Evolutionary conservation across 73 alveolate species (phyloP).

Genomic region (Breviolum minutum): DNA sequence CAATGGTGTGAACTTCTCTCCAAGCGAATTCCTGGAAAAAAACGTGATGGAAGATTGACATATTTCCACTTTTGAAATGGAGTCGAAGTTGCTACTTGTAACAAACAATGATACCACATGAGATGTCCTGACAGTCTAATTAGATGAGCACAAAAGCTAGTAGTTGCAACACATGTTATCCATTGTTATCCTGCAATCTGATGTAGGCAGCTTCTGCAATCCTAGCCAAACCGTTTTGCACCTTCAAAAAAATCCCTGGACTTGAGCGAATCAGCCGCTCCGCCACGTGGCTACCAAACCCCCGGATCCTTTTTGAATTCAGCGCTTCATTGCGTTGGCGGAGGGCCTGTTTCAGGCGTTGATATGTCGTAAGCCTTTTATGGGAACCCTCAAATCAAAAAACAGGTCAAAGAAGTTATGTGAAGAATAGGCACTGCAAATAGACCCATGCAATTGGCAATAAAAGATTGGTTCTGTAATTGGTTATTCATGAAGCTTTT

Average conservation of each 20-base stretch:
- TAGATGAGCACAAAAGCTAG: neutral
- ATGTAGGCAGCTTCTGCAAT: too few species aligned
- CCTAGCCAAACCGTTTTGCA: too few species aligned
- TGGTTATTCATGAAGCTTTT: neutral
- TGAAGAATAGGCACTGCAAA: neutral
- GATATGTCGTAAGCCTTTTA: neutral
- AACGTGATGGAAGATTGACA: neutral
- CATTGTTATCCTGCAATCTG: neutral
- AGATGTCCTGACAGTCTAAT: neutral
- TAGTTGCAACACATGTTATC: neutral
- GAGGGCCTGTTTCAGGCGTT: neutral
- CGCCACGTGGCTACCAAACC: neutral
- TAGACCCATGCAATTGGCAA: neutral
- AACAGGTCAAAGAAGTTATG: neutral
- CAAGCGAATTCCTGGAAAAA: conserved; percentile 38
- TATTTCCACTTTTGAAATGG: neutral
- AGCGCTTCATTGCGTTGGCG: conserved; percentile 76
- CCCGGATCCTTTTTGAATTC: conserved; percentile 42
- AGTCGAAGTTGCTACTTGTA: neutral
- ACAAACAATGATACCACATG: neutral
- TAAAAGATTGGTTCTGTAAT: neutral
- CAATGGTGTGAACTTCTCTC: conserved; percentile 89
- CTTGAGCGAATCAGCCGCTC: too few species aligned
- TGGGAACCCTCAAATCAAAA: neutral
- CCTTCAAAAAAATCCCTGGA: too few species aligned